Evolutionary conservation across 805 yeast genomes (phyloP).

Genomic region (Ogataea siamensis): DNA sequence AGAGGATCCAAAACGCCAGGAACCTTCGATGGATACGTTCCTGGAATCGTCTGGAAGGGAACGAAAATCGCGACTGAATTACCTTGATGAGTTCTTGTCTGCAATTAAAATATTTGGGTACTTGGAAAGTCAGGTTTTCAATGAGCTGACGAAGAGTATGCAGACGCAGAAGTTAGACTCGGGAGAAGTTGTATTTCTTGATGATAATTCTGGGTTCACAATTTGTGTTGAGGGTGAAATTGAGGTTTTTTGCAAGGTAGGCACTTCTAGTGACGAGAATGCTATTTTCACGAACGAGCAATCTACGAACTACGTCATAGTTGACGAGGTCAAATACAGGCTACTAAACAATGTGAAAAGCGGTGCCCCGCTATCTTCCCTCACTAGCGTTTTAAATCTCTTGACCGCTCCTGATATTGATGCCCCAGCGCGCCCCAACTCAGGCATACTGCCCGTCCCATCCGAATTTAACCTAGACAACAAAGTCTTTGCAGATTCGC

Average conservation of each 20-base stretch:
- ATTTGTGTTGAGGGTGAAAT: slow-evolving; percentile 91
- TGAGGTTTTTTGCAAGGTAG: slow-evolving; percentile 67
- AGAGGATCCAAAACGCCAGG: slow-evolving; percentile 42
- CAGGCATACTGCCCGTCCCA: slow-evolving; percentile 13
- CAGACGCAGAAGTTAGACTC: slow-evolving; percentile 78
- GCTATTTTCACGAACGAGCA: slow-evolving; percentile 30
- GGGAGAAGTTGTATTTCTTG: slow-evolving; percentile 73
- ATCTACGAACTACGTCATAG: slow-evolving; percentile 41
- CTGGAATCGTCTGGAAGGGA: slow-evolving; percentile 37
- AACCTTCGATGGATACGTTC: slow-evolving; percentile 47
- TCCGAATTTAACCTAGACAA: slow-evolving; percentile 21
- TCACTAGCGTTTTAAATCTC: slow-evolving; percentile 74
- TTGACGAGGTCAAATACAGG: slow-evolving; percentile 66
- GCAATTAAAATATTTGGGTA: slow-evolving; percentile 95
- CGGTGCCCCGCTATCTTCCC: slow-evolving; percentile 82
- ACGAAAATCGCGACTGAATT: slow-evolving; percentile 51
- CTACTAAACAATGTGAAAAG: slow-evolving; percentile 75
- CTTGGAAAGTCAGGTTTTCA: slow-evolving; percentile 84
- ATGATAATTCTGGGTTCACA: slow-evolving; percentile 71
- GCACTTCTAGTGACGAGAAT: slow-evolving; percentile 27
- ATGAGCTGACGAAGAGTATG: slow-evolving; percentile 88
- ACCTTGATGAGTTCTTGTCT: slow-evolving; percentile 82
- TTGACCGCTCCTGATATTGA: slow-evolving; percentile 37
- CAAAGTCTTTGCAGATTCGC: slow-evolving; percentile 15
- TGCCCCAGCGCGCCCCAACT: slow-evolving; percentile 3